Conservation (phyloP, 306 rosid species). For the Castanea mollissima region DNA sequence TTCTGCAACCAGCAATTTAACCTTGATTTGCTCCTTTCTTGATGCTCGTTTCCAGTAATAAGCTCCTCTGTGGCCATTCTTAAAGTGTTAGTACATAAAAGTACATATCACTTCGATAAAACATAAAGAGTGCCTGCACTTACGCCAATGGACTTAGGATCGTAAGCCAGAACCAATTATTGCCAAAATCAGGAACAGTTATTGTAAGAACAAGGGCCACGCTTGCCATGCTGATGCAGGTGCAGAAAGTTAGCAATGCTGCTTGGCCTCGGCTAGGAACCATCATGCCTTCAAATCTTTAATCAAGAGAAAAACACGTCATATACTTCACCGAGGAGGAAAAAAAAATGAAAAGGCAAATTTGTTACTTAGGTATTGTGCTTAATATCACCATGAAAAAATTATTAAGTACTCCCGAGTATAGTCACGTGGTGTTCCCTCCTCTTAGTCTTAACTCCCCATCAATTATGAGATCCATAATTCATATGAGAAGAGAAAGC, state of each 20-base stretch:
- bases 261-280: conserved; percentile 87
- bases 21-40: conserved; percentile 80
- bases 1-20: conserved; percentile 57
- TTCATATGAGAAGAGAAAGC: too few species aligned
- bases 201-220: conserved; percentile 93
- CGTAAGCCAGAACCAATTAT: conserved; percentile 86
- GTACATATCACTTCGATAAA: not conserved
- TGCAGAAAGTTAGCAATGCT: conserved; percentile 79
- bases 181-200: conserved; percentile 77
- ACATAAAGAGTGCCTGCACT: conserved; percentile 26
- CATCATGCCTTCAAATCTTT: conserved; percentile 93
- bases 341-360: not conserved
- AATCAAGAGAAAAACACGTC: not conserved
- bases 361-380: not conserved
- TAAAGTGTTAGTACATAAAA: conserved; percentile 4
- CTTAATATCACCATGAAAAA: not conserved
- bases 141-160: conserved; percentile 83
- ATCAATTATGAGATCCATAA: too few species aligned
- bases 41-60: conserved; percentile 81
- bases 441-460: too few species aligned
- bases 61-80: conserved; percentile 54
- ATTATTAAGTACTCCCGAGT: not conserved
- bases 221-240: conserved; percentile 85
- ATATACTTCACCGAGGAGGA: not conserved
- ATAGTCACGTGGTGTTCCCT: not conserved